These are phyloP conservation scores for Didymella lethalis DNA, from an alignment of 2,329 filamentous ascomycete genomes.

Conservation along the genomic window DNA sequence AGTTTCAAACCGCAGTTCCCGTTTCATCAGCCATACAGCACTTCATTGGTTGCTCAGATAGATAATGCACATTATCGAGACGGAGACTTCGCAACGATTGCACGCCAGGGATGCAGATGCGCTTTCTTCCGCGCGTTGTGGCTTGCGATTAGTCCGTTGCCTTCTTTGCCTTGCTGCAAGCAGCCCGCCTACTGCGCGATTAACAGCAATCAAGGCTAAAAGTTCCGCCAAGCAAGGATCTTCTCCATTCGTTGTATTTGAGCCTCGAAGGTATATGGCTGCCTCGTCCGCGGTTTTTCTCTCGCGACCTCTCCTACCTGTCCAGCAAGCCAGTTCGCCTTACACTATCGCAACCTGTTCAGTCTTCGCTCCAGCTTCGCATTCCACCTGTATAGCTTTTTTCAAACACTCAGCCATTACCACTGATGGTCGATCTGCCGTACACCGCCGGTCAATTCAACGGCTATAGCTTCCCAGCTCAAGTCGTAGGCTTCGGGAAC, in stretches of 20 bases:
- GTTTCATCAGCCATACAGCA: neutral
- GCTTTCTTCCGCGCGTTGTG: neutral
- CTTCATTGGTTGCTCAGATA: neutral
- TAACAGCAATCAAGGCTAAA: neutral
- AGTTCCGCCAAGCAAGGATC: neutral
- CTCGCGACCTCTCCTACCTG: neutral
- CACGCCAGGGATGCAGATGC: neutral
- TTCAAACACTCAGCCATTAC: neutral
- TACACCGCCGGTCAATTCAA: neutral
- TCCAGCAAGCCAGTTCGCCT: neutral
- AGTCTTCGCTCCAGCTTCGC: neutral
- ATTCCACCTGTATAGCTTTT: neutral
- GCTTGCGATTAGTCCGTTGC: neutral
- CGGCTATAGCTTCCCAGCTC: neutral
- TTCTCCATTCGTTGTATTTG: neutral
- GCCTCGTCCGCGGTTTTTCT: neutral
- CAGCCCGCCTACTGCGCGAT: neutral
- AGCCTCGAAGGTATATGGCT: neutral
- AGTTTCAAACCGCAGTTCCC: neutral
- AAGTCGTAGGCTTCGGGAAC: neutral
- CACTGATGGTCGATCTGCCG: neutral
- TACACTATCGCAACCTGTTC: neutral
- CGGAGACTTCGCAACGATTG: neutral
- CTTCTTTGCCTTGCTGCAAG: neutral
- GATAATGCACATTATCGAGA: neutral